A percentile compares a stretch with the other conserved stretches of the same genome.
These are phyloP conservation scores for Myxozyma sirexii DNA, from an alignment of 805 yeast species.

Conservation along the genomic window DNA sequence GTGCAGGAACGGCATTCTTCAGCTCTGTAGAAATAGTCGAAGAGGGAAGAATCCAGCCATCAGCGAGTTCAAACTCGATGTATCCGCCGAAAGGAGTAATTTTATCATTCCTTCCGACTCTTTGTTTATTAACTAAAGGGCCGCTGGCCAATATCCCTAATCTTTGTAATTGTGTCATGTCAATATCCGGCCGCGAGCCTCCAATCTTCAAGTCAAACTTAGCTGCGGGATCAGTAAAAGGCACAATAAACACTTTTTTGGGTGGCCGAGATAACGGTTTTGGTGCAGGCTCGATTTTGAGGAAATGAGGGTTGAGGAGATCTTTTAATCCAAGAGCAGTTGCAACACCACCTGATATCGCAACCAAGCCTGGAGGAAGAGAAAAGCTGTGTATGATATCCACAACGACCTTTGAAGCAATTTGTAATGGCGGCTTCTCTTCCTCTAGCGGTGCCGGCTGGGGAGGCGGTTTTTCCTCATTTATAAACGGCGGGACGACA, in stretches of 20 bases:
- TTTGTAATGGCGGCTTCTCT: slow-evolving; percentile 18
- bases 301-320: background rate
- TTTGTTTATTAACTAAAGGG: slow-evolving; percentile 51
- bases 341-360: slow-evolving; percentile 57
- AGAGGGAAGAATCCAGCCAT: slow-evolving; percentile 49
- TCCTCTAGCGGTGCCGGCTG: slow-evolving; percentile 1
- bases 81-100: slow-evolving; percentile 60
- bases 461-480: slow-evolving; percentile 7
- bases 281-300: slow-evolving; percentile 54
- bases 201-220: background rate
- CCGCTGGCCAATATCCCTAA: slow-evolving; percentile 32
- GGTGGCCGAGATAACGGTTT: slow-evolving; percentile 44
- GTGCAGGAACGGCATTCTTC: slow-evolving; percentile 1
- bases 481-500: slow-evolving; percentile 32
- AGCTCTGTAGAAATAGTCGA: slow-evolving; percentile 25
- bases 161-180: slow-evolving; percentile 18
- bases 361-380: slow-evolving; percentile 49
- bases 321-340: slow-evolving; percentile 54
- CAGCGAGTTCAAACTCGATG: slow-evolving; percentile 52
- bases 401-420: slow-evolving; percentile 53
- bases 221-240: slow-evolving; percentile 48
- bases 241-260: slow-evolving; percentile 53
- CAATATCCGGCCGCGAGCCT: slow-evolving; percentile 22
- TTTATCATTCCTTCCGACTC: slow-evolving; percentile 52
- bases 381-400: slow-evolving; percentile 47